These are phyloP conservation scores for Myxozyma mucilagina DNA, from an alignment of 805 yeast species.

Conservation along the genomic window DNA sequence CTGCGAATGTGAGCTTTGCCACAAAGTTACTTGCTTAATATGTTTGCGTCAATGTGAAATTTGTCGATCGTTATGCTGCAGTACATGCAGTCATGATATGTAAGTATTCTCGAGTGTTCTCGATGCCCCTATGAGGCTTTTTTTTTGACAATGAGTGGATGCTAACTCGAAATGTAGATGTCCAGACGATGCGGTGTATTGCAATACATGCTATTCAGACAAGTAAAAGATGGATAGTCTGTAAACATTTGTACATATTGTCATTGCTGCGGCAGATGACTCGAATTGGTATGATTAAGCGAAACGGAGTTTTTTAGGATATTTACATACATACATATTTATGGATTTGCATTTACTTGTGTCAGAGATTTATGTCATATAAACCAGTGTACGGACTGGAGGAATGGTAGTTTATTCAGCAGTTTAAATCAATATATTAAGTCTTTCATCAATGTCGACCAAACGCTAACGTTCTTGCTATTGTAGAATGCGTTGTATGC, in stretches of 20 bases:
- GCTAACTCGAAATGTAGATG: not conserved
- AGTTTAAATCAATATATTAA: not conserved
- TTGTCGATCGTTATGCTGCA: conserved; percentile 29
- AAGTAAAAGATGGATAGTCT: not conserved
- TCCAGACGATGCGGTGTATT: conserved; percentile 24
- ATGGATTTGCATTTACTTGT: not conserved
- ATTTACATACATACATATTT: not conserved
- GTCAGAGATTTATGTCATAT: not conserved
- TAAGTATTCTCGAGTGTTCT: conserved; percentile 7
- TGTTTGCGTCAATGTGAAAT: conserved; percentile 30
- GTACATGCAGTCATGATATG: conserved; percentile 27
- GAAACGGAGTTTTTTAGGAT: not conserved
- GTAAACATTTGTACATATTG: not conserved
- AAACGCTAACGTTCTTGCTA: too few species aligned
- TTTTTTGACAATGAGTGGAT: too few species aligned
- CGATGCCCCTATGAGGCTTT: not conserved
- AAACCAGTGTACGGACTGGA: not conserved
- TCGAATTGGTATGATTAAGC: not conserved
- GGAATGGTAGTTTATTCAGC: not conserved
- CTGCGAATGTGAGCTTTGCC: conserved; percentile 26
- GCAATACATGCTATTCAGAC: conserved; percentile 14
- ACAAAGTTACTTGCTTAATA: conserved; percentile 20
- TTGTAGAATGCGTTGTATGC: too few species aligned
- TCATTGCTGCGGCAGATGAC: not conserved
- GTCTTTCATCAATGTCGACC: not conserved